A percentile compares a stretch with the other conserved stretches of the same genome.
phyloP scores from a whole-genome alignment of 2,329 filamentous ascomycete genomes.

The Talaromyces sp. region DNA sequence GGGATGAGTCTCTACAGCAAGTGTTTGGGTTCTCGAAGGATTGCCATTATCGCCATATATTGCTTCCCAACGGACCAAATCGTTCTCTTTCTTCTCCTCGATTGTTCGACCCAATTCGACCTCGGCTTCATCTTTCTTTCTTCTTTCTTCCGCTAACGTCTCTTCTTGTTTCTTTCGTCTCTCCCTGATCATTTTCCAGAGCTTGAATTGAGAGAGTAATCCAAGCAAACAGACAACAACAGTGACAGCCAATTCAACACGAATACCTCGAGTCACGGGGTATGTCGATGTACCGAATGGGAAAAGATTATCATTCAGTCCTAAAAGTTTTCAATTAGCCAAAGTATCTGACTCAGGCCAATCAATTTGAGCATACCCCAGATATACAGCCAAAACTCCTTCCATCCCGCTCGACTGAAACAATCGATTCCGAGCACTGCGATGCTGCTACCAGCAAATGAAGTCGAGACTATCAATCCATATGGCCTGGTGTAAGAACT shows the following conservation, averaged over 20 bases:
- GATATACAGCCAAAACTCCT: conserved; percentile 93
- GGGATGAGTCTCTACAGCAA: background rate
- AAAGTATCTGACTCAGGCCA: background rate
- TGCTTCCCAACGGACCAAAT: conserved; percentile 66
- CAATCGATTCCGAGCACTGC: conserved; percentile 84
- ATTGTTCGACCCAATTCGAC: conserved; percentile 63
- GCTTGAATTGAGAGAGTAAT: conserved; percentile 75
- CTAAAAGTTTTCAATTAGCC: conserved; percentile 31
- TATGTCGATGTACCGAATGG: conserved; percentile 73
- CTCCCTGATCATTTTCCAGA: conserved; percentile 75
- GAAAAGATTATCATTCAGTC: conserved; percentile 74
- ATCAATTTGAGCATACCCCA: conserved; percentile 58
- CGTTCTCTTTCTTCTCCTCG: conserved; percentile 44
- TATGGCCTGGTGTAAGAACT: conserved; percentile 74
- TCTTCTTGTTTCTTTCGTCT: conserved; percentile 47
- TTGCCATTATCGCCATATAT: conserved; percentile 59
- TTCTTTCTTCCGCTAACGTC: conserved; percentile 50
- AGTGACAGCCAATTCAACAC: conserved; percentile 76
- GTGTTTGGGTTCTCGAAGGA: background rate
- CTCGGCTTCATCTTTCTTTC: conserved; percentile 62
- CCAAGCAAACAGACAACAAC: conserved; percentile 72
- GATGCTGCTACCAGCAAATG: conserved; percentile 77
- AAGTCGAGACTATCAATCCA: conserved; percentile 69
- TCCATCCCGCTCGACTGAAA: conserved; percentile 82
- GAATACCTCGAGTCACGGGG: conserved; percentile 80